A percentile compares a stretch with the other conserved stretches of the same genome.
phyloP scores from a whole-genome alignment of 345 rosid genomes.

The Mangifera indica region DNA sequence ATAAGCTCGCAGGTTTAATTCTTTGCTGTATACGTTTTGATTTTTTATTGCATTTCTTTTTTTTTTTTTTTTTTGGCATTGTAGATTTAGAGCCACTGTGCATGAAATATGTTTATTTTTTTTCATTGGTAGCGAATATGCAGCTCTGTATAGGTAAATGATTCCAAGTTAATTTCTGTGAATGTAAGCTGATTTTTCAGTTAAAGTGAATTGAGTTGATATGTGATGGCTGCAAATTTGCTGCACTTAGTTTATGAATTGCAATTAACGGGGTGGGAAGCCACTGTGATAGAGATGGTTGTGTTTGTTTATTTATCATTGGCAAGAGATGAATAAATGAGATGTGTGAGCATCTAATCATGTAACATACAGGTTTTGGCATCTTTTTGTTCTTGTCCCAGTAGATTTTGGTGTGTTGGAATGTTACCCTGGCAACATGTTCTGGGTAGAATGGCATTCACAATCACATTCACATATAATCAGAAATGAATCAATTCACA shows the following conservation, averaged over 20 bases:
- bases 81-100: constrained; percentile 13
- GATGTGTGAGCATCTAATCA: too few species aligned
- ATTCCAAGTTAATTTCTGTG: constrained; percentile 8
- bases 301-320: too few species aligned
- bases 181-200: not conserved
- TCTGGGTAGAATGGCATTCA: too few species aligned
- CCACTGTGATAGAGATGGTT: too few species aligned
- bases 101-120: constrained; percentile 2
- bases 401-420: not conserved
- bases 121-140: constrained; percentile 4
- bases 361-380: too few species aligned
- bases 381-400: too few species aligned
- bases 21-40: constrained; percentile 18
- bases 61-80: constrained; percentile 18
- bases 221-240: not conserved
- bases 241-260: not conserved
- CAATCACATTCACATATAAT: too few species aligned
- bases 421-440: not conserved
- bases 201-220: not conserved
- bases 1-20: constrained; percentile 12
- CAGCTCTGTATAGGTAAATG: constrained; percentile 14
- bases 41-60: not conserved
- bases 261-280: not conserved
- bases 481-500: not conserved
- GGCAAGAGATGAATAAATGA: too few species aligned